phyloP scores from a whole-genome alignment of 2,329 filamentous ascomycete species.

The Lasiodiplodia theobromae region DNA sequence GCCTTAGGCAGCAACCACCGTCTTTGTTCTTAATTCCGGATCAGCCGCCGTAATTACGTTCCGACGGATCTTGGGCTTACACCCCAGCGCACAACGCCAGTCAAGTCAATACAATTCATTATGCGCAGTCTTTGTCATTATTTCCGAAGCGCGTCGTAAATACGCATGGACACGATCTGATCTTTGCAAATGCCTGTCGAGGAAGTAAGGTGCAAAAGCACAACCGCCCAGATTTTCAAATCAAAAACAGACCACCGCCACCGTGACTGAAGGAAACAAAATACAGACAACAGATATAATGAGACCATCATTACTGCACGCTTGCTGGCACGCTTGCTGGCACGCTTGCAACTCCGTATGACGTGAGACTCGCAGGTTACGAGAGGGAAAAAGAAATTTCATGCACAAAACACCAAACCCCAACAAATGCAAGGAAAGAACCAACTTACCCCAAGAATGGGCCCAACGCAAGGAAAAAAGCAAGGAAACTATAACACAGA shows the following conservation, averaged over 20 bases:
- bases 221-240: not conserved
- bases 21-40: conserved; percentile 12
- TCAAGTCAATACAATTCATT: not conserved
- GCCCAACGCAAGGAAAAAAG: not conserved
- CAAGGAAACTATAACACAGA: conserved; percentile 13
- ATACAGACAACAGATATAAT: not conserved
- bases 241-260: not conserved
- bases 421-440: conserved; percentile 1
- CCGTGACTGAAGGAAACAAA: not conserved
- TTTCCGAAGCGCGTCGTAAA: not conserved
- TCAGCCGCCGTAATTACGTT: conserved; percentile 7
- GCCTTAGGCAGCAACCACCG: not conserved
- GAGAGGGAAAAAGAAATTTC: not conserved
- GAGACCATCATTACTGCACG: conserved; percentile 14
- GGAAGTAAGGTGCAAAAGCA: not conserved
- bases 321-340: not conserved
- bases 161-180: not conserved
- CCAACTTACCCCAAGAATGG: not conserved
- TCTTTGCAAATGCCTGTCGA: not conserved
- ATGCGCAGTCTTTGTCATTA: not conserved
- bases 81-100: not conserved
- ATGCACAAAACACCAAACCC: not conserved
- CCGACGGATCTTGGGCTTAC: not conserved
- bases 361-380: not conserved
- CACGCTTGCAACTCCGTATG: too few species aligned